A percentile compares a stretch with the other conserved stretches of the same genome.
These are phyloP conservation scores for Endotrypanum monterogeii DNA, from an alignment of 208 protist species.

Conservation along the genomic window DNA sequence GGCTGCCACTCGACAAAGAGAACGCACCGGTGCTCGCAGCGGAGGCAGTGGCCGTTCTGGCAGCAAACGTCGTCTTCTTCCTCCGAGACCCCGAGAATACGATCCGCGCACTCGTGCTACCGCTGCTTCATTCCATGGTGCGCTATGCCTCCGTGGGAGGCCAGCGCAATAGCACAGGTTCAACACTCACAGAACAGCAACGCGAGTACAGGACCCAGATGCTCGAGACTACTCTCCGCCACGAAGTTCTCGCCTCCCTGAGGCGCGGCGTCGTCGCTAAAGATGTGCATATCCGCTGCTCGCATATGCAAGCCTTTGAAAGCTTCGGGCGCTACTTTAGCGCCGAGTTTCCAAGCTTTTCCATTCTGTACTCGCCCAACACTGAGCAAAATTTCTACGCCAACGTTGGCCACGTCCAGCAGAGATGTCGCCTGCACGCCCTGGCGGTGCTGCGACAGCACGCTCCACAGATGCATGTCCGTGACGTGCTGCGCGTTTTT, in stretches of 20 bases:
- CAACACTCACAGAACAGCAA: slow-evolving; percentile 18
- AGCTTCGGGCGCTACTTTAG: slow-evolving; percentile 66
- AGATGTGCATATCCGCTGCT: slow-evolving; percentile 71
- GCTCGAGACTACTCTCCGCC: slow-evolving; percentile 71
- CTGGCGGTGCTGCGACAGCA: slow-evolving; percentile 64
- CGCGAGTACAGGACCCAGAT: slow-evolving; percentile 34
- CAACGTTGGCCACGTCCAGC: slow-evolving; percentile 86
- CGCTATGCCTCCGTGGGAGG: slow-evolving; percentile 56
- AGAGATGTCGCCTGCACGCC: slow-evolving; percentile 79
- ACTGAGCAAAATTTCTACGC: slow-evolving; percentile 81
- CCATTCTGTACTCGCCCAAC: slow-evolving; percentile 71
- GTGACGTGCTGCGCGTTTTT: slow-evolving; percentile 86
- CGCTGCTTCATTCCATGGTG: slow-evolving; percentile 76
- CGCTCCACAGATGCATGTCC: slow-evolving; percentile 53
- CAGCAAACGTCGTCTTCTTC: slow-evolving; percentile 82
- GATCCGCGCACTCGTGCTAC: slow-evolving; percentile 66
- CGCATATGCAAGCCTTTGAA: slow-evolving; percentile 78
- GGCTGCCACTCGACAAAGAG: slow-evolving; percentile 50
- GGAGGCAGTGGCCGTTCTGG: slow-evolving; percentile 59
- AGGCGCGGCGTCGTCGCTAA: slow-evolving; percentile 80
- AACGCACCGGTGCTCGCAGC: slow-evolving; percentile 55
- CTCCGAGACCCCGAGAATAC: slow-evolving; percentile 83
- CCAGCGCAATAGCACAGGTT: slow-evolving; percentile 2
- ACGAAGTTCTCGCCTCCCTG: slow-evolving; percentile 73
- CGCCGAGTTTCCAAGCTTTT: slow-evolving; percentile 69